These are phyloP conservation scores for Lyophyllum atratum DNA, from an alignment of 768 basidiomycete species.

Conservation along the genomic window DNA sequence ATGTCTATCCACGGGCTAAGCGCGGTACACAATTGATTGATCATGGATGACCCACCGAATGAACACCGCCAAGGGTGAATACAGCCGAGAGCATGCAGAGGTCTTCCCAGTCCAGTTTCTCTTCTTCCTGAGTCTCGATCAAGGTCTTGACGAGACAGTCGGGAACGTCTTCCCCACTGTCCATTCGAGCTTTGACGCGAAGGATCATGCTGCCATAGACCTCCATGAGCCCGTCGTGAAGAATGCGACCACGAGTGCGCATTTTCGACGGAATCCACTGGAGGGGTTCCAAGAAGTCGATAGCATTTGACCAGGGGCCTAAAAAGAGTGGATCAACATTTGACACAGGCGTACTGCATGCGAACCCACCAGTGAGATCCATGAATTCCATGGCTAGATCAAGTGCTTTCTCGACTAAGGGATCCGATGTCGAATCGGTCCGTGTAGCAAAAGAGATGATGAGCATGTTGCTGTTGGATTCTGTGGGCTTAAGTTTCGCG, in stretches of 20 bases:
- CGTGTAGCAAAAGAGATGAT: conserved; percentile 42
- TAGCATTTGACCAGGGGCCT: conserved; percentile 43
- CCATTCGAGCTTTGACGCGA: conserved; percentile 34
- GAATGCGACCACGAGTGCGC: conserved; percentile 35
- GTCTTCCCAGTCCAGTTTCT: conserved; percentile 38
- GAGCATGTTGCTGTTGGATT: conserved; percentile 43
- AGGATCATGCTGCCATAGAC: conserved; percentile 40
- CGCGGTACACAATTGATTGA: neutral
- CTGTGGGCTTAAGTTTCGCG: neutral
- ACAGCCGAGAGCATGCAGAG: conserved; percentile 38
- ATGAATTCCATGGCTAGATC: conserved; percentile 45
- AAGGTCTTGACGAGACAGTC: conserved; percentile 45
- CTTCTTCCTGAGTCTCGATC: conserved; percentile 31
- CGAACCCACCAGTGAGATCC: conserved; percentile 25
- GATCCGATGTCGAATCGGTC: conserved; percentile 37
- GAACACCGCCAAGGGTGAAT: conserved; percentile 44
- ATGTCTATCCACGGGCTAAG: conserved; percentile 22
- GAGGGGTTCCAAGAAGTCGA: conserved; percentile 44
- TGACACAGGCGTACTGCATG: too few species aligned
- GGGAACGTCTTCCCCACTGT: conserved; percentile 37
- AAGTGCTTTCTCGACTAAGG: conserved; percentile 35
- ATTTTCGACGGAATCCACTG: conserved; percentile 39
- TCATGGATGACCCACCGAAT: conserved; percentile 31
- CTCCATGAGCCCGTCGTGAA: conserved; percentile 37
- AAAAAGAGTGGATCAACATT: conserved; percentile 15